These are phyloP conservation scores for Geosmithia flava DNA, from an alignment of 2,329 filamentous ascomycete species.

Conservation along the genomic window DNA sequence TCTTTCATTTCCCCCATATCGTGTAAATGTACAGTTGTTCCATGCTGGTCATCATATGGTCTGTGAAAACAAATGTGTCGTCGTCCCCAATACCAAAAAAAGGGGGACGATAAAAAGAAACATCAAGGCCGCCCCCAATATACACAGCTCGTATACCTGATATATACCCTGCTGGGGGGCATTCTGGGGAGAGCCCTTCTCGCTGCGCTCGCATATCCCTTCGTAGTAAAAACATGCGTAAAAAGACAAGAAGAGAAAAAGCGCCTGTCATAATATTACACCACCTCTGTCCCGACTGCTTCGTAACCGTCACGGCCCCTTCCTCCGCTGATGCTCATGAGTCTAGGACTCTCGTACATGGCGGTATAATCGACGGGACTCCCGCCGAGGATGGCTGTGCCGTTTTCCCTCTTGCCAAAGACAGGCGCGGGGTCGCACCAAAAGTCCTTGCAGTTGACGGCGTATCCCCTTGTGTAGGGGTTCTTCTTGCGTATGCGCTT, in stretches of 20 bases:
- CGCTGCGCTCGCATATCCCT: too few species aligned
- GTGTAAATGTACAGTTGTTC: neutral
- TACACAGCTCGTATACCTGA: too few species aligned
- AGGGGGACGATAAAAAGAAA: neutral
- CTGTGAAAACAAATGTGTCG: neutral
- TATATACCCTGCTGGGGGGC: too few species aligned
- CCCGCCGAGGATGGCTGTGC: conserved; percentile 65
- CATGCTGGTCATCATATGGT: neutral
- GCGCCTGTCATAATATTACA: conserved; percentile 7
- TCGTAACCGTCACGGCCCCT: conserved; percentile 48
- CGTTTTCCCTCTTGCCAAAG: conserved; percentile 63
- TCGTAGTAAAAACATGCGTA: neutral
- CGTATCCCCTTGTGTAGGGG: conserved; percentile 70
- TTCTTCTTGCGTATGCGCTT: conserved; percentile 53
- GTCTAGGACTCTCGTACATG: conserved; percentile 74
- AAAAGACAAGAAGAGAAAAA: neutral
- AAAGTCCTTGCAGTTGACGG: conserved; percentile 93
- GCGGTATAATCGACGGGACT: conserved; percentile 73
- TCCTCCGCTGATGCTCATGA: conserved; percentile 45
- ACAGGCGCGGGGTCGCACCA: conserved; percentile 84
- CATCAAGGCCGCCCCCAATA: too few species aligned
- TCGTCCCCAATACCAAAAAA: neutral
- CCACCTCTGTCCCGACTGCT: conserved; percentile 44
- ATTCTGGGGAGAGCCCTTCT: too few species aligned
- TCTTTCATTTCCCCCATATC: neutral